Evolutionary conservation across 805 yeast species (phyloP), one percentile per base, ranked within the genome.

Genomic region (Wickerhamiella dianesei): DNA sequence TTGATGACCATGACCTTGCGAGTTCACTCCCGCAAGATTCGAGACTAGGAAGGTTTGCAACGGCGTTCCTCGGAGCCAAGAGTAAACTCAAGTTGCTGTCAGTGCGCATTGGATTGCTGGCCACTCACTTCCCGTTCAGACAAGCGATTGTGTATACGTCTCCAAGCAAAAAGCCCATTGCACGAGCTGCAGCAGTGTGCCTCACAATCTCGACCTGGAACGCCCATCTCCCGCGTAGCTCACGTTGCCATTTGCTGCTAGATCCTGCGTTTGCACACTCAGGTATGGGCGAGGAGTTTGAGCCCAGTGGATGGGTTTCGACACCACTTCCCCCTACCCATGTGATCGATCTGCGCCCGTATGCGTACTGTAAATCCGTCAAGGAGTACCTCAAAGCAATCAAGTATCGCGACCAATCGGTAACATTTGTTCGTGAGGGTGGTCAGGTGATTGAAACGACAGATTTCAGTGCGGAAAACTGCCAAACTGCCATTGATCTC

Each of bases 51-150:
- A 43, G 57, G 12, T 3, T 61, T 2, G 50, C 64, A 4, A 36
- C 44, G 6, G 49, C 46, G 36, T 49, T 48, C 21, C 51, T 67
- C 21, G 73, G 72, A 4, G 52, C 56, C 32, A 43, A 58, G 9
- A 62, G 70, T 1, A 53, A 47, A 3, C 53, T 55, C 48, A 62
- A 63, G 51, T 52, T 66, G 9, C 50, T 67, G n/a, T 60, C 65
- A 35, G 61, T 69, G n/a, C 59, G 68, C 16, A 54, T 69, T 57
- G 72, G 72, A 1, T 56, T 69, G 19, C 47, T 69, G 22, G 72
- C 68, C 1, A 67, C 68, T 43, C 73, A 69, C 52, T 69, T 72
- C 73, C 73, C 73, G 8, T 69, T 69, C 53, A 56, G 69, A 8
- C 64, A 69, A 48, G 55, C 70, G 5, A 64, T 66, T 21, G 64